A percentile compares a stretch with the other conserved stretches of the same genome.
These are phyloP conservation scores for Stemphylium beticola DNA, from an alignment of 2,329 filamentous ascomycete genomes.

Conservation along the genomic window DNA sequence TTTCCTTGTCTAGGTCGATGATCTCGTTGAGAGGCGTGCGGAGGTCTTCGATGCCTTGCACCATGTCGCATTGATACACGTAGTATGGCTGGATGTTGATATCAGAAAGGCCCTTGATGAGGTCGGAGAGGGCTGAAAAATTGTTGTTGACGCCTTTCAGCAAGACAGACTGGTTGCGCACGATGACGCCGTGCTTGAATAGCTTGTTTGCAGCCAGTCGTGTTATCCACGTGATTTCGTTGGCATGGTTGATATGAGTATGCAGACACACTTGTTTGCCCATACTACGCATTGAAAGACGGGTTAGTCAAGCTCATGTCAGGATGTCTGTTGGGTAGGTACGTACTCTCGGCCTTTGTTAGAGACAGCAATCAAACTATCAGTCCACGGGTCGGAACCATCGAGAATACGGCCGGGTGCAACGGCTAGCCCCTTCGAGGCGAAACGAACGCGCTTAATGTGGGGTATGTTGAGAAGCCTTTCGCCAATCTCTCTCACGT, in stretches of 20 bases:
- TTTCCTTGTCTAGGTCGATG: slow-evolving; percentile 62
- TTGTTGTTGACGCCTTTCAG: slow-evolving; percentile 66
- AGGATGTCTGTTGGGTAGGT: too few species aligned
- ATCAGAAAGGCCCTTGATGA: slow-evolving; percentile 62
- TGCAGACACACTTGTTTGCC: slow-evolving; percentile 68
- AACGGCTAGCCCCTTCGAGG: slow-evolving; percentile 67
- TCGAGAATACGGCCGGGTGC: slow-evolving; percentile 64
- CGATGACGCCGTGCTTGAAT: slow-evolving; percentile 58
- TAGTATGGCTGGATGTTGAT: slow-evolving; percentile 69
- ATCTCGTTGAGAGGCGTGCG: slow-evolving; percentile 67
- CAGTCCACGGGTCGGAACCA: slow-evolving; percentile 59
- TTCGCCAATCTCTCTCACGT: slow-evolving; percentile 62
- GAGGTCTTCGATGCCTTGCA: slow-evolving; percentile 65
- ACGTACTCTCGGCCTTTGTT: slow-evolving; percentile 54
- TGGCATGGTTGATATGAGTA: slow-evolving; percentile 70
- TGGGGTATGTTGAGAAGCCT: slow-evolving; percentile 63
- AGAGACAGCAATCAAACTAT: slow-evolving; percentile 59
- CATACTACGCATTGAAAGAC: slow-evolving; percentile 22
- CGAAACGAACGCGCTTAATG: slow-evolving; percentile 66
- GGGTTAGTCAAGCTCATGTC: not conserved
- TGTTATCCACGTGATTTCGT: slow-evolving; percentile 68
- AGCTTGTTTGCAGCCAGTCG: slow-evolving; percentile 59
- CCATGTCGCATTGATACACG: slow-evolving; percentile 70
- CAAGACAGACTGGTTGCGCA: slow-evolving; percentile 67
- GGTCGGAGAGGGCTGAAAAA: slow-evolving; percentile 57